A percentile compares a stretch with the other conserved stretches of the same genome.
Conservation (phyloP, 2,329 filamentous ascomycete genomes). For the Sporothrix inflata region DNA sequence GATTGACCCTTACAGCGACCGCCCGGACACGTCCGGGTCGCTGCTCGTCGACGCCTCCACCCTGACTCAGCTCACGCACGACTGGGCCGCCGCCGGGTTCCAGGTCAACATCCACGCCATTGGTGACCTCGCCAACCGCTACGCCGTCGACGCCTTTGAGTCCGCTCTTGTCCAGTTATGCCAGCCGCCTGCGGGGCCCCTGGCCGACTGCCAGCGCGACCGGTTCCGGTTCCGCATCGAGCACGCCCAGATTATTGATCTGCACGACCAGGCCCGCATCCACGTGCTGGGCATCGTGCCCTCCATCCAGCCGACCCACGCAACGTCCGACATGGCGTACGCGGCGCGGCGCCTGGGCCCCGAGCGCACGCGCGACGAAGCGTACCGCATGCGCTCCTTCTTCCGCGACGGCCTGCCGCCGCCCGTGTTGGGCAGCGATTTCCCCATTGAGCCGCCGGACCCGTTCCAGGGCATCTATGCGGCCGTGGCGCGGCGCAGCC, state of each 20-base stretch:
- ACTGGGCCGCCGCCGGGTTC: slow-evolving; percentile 64
- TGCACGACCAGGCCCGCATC: slow-evolving; percentile 64
- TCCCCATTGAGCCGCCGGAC: slow-evolving; percentile 70
- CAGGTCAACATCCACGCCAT: slow-evolving; percentile 76
- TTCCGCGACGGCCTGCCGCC: slow-evolving; percentile 43
- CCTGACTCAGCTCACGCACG: slow-evolving; percentile 55
- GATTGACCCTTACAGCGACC: slow-evolving; percentile 71
- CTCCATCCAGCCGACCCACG: slow-evolving; percentile 72
- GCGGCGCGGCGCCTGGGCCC: slow-evolving; percentile 62
- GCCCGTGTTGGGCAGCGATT: slow-evolving; percentile 66
- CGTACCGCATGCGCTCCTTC: slow-evolving; percentile 69
- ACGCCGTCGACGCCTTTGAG: slow-evolving; percentile 65
- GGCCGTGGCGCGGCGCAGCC: slow-evolving; percentile 64
- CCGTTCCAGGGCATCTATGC: slow-evolving; percentile 72
- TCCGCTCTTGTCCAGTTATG: slow-evolving; percentile 59
- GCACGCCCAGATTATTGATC: slow-evolving; percentile 71
- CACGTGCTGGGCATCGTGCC: slow-evolving; percentile 63
- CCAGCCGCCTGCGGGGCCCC: slow-evolving; percentile 44
- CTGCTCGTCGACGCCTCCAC: slow-evolving; percentile 67
- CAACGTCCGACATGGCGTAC: slow-evolving; percentile 72
- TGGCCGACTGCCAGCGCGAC: slow-evolving; percentile 40
- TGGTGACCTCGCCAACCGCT: slow-evolving; percentile 68
- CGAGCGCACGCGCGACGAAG: slow-evolving; percentile 56
- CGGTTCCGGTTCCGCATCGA: slow-evolving; percentile 65
- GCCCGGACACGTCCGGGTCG: slow-evolving; percentile 62